Evolutionary conservation across 1,284 basidiomycete species (phyloP).

Genomic region (Apiotrichum gamsii): DNA sequence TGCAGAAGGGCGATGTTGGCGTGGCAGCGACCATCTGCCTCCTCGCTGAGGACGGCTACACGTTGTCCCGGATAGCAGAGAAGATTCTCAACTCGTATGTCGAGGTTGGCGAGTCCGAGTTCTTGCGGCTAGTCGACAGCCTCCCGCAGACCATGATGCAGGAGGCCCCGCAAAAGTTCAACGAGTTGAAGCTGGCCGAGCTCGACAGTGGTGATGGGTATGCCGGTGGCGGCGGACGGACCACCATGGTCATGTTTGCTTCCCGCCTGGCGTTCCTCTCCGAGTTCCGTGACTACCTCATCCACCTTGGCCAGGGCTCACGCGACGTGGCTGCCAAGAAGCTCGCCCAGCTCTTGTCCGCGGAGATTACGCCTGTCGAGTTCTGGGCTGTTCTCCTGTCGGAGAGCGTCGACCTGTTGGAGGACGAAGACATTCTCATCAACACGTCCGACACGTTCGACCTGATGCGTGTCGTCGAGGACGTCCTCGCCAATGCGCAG

Average conservation of each 20-base stretch:
- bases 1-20: slow-evolving; percentile 43
- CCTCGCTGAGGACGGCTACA: slow-evolving; percentile 42
- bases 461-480: slow-evolving; percentile 48
- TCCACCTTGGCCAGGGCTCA: slow-evolving; percentile 41
- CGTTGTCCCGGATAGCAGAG: slow-evolving; percentile 46
- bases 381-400: slow-evolving; percentile 49
- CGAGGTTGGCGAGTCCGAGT: slow-evolving; percentile 31
- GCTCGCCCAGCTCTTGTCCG: slow-evolving; percentile 45
- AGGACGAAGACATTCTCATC: slow-evolving; percentile 46
- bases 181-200: slow-evolving; percentile 13
- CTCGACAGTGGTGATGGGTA: not conserved
- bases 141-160: slow-evolving; percentile 34
- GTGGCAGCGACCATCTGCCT: slow-evolving; percentile 47
- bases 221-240: not conserved
- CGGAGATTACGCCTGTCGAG: slow-evolving; percentile 45
- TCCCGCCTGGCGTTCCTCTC: slow-evolving; percentile 48
- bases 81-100: slow-evolving; percentile 47
- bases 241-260: slow-evolving; percentile 29
- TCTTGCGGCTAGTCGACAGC: slow-evolving; percentile 28
- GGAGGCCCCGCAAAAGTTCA: slow-evolving; percentile 30
- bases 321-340: slow-evolving; percentile 42
- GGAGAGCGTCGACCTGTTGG: slow-evolving; percentile 46
- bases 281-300: slow-evolving; percentile 50
- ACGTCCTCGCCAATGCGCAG: slow-evolving; percentile 37
- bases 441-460: slow-evolving; percentile 46